Evolutionary conservation across 495 filamentous ascomycete species (phyloP), one percentile per base, ranked within the genome.

Genomic region (Aspergillus sparsus): DNA sequence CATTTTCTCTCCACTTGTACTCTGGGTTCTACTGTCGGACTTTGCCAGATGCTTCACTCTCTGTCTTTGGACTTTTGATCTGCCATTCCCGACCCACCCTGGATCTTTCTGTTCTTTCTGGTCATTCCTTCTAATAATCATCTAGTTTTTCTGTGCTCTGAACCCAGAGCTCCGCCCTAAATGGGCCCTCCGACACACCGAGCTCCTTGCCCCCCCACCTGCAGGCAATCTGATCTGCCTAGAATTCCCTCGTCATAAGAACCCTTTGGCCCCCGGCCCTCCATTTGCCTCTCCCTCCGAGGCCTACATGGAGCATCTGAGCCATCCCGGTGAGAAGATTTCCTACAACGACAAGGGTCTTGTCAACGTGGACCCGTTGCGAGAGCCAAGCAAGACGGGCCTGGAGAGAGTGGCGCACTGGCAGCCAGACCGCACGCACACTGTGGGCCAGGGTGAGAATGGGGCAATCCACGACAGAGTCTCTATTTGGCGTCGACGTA

Each of bases 91-190:
- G 56, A 50, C 56, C 45, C 56, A 58, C 45, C 31, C 36, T 31
- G 42, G 32, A 15, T 46, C 7, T 6, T 11, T 57, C 1, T 27
- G 56, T 27, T 9, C 36, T 45, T 53, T 35, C 37, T 44, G 53
- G n/a, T 4, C 15, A 5, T 4, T 15, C 35, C 13, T 58, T 58
- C 63, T 71, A 42, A 69, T 7, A 41, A 37, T 44, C 5, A 33
- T 62, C 32, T 59, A 91, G 90, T 96, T 94, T 73, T 84, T 94
- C 62, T 92, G 82, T 66, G 90, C 90, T n/a, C 78, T 96, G 12
- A 81, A 82, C 6, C 86, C 84, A 10, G 70, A 72, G 0, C 66
- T 87, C 41, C 83, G 91, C 12, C 82, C 87, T 4, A 66, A 73
- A n/a, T 96, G 90, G 91, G 85, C 88, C 9, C 74, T 78, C 11